A percentile compares a stretch with the other conserved stretches of the same genome.
Evolutionary conservation across 345 rosid species (phyloP).

Genomic region (Syzygium jambos): DNA sequence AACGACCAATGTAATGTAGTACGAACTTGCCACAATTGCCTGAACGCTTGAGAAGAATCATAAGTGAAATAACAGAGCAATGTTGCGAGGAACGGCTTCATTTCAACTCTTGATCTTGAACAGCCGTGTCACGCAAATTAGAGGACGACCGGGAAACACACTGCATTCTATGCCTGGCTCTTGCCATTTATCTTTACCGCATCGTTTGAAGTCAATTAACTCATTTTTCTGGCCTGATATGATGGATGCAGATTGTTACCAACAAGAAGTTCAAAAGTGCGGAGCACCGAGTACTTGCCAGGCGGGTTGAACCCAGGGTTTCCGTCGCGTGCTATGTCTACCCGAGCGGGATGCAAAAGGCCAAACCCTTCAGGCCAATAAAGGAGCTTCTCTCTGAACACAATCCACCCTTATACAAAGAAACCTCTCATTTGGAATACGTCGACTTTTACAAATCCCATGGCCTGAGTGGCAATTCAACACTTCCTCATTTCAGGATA

Average conservation of each 20-base stretch:
- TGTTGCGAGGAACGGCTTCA: not conserved
- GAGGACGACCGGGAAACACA: not conserved
- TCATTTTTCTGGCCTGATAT: not conserved
- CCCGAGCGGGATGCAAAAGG: not conserved
- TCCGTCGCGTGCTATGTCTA: not conserved
- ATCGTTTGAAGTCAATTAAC: not conserved
- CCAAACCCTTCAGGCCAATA: not conserved
- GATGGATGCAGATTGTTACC: not conserved
- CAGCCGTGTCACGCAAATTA: no score
- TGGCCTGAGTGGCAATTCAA: constrained; percentile 28
- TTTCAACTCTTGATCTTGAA: no score
- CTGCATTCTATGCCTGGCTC: not conserved
- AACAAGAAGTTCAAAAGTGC: not conserved
- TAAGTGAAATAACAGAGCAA: not conserved
- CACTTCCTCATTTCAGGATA: constrained; percentile 19
- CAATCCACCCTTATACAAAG: constrained; percentile 26
- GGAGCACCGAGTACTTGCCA: not conserved
- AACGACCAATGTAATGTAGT: not conserved
- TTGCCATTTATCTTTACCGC: not conserved
- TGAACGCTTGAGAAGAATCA: not conserved
- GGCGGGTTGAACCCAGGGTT: not conserved
- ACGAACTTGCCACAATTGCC: not conserved
- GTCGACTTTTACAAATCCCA: constrained; percentile 28
- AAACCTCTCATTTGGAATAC: constrained; percentile 19
- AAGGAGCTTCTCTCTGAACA: constrained; percentile 22